A percentile compares a stretch with the other conserved stretches of the same genome.
These are phyloP conservation scores for Volvox carteri DNA, from an alignment of 163 green algal genomes.

Conservation along the genomic window DNA sequence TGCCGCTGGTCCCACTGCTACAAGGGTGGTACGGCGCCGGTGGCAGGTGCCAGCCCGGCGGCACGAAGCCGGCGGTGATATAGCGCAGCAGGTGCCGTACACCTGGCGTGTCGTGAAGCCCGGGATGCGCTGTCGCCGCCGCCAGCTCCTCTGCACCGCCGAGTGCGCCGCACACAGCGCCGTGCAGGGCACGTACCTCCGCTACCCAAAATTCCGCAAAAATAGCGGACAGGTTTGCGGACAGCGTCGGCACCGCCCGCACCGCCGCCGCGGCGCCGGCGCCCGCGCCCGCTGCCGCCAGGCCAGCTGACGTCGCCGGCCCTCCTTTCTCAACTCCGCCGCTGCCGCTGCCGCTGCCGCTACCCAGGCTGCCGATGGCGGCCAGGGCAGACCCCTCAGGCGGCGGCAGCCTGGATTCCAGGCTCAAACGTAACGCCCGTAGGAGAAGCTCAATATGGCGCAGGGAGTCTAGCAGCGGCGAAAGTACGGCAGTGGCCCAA, in stretches of 20 bases:
- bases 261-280: neutral
- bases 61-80: constrained; percentile 40
- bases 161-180: constrained; percentile 19
- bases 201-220: constrained; percentile 44
- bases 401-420: constrained; percentile 20
- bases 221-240: constrained; percentile 20
- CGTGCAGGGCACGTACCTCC: constrained; percentile 43
- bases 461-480: constrained; percentile 26
- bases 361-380: neutral
- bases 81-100: constrained; percentile 45
- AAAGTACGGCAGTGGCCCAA: neutral
- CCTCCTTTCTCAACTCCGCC: neutral
- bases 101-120: constrained; percentile 43
- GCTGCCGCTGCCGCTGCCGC: neutral
- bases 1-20: neutral
- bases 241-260: constrained; percentile 22
- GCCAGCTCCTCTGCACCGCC: constrained; percentile 37
- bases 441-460: constrained; percentile 23
- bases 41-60: constrained; percentile 48
- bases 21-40: constrained; percentile 21
- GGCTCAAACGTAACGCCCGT: neutral
- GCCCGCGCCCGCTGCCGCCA: neutral
- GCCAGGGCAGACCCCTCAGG: neutral
- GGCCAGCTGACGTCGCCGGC: neutral
- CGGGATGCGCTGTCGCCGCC: constrained; percentile 18